These are phyloP conservation scores for Parathielavia appendiculata DNA, from an alignment of 495 filamentous ascomycete species.

Conservation along the genomic window DNA sequence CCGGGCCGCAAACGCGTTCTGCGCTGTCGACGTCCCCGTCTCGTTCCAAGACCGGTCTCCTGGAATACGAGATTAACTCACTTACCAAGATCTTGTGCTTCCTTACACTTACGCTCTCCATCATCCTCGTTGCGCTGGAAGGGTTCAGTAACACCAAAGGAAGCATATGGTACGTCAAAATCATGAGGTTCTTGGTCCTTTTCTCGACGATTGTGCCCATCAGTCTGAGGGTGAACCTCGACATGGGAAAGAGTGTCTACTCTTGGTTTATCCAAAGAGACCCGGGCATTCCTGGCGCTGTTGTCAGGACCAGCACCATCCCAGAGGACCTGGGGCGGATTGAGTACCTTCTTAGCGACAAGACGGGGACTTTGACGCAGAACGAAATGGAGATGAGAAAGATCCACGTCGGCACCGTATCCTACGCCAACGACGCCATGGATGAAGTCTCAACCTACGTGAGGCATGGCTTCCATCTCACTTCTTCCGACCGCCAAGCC, in stretches of 20 bases:
- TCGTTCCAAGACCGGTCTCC: constrained; percentile 82
- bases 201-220: constrained; percentile 99
- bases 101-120: constrained; percentile 77
- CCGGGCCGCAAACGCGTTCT: constrained; percentile 88
- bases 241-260: constrained; percentile 95
- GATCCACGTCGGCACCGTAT: constrained; percentile 95
- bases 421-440: constrained; percentile 97
- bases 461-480: constrained; percentile 66
- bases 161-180: constrained; percentile 83
- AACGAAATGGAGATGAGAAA: constrained; percentile 99
- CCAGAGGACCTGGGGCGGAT: constrained; percentile 94
- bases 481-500: constrained; percentile 34
- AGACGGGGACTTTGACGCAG: constrained; percentile 94
- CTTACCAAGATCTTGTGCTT: constrained; percentile 95
- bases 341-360: constrained; percentile 94
- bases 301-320: constrained; percentile 94
- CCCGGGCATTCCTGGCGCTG: constrained; percentile 79
- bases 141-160: constrained; percentile 63
- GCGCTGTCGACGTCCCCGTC: constrained; percentile 89
- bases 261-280: constrained; percentile 93
- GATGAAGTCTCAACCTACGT: constrained; percentile 88
- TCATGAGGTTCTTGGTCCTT: constrained; percentile 93
- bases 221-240: constrained; percentile 89
- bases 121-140: constrained; percentile 84
- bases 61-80: constrained; percentile 96